A percentile compares a stretch with the other conserved stretches of the same genome.
phyloP scores from a whole-genome alignment of 768 basidiomycete species.

The Nidularia sp. region DNA sequence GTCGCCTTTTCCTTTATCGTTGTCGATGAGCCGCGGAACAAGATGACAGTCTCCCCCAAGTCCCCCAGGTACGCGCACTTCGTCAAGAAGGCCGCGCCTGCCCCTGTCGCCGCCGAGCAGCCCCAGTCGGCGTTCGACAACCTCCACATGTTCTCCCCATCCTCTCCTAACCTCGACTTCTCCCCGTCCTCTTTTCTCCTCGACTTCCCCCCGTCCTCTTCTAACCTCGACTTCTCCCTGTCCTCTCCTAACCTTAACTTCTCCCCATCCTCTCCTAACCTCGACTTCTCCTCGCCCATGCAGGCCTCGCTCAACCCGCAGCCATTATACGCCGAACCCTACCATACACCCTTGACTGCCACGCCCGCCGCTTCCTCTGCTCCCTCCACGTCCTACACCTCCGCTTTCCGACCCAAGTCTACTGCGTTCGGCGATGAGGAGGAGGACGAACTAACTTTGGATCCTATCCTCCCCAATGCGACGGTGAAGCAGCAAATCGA shows the following conservation, averaged over 20 bases:
- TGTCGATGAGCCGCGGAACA: neutral
- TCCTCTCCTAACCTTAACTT: conserved; percentile 19
- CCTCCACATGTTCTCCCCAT: conserved; percentile 25
- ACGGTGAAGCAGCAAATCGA: conserved; percentile 65
- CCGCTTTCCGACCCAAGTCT: conserved; percentile 29
- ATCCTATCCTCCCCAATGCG: conserved; percentile 29
- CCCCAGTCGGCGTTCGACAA: conserved; percentile 10
- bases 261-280: conserved; percentile 30
- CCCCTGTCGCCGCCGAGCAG: neutral
- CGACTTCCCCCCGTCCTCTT: conserved; percentile 37
- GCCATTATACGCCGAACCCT: neutral
- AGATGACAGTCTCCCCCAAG: neutral
- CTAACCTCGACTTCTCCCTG: conserved; percentile 36
- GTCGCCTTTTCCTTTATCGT: too few species aligned
- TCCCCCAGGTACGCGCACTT: conserved; percentile 2
- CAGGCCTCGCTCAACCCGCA: neutral
- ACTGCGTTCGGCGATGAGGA: conserved; percentile 45
- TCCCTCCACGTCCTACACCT: neutral
- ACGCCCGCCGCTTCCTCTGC: conserved; percentile 25
- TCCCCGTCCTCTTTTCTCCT: neutral
- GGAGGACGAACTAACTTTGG: conserved; percentile 39
- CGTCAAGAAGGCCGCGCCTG: too few species aligned
- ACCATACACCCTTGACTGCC: neutral
- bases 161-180: neutral
- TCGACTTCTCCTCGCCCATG: neutral